Evolutionary conservation across 495 filamentous ascomycete species (phyloP).

Genomic region (Massariosphaeria phaeospora): DNA sequence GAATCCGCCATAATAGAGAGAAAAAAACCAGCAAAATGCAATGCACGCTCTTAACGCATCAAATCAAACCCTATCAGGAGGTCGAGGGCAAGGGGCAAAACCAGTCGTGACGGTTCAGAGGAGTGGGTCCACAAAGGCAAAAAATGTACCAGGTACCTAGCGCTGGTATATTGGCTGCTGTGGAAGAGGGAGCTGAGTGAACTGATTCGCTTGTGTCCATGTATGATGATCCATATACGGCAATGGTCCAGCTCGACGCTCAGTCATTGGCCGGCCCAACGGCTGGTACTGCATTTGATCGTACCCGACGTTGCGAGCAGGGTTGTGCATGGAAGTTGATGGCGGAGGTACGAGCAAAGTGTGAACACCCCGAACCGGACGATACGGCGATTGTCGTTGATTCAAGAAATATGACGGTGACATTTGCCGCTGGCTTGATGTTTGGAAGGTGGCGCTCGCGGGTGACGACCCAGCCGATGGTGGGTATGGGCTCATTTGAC

Average conservation of each 20-base stretch:
- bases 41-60: conserved; percentile 33
- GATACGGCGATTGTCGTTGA: conserved; percentile 79
- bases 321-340: conserved; percentile 70
- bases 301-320: conserved; percentile 54
- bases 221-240: conserved; percentile 55
- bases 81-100: background rate
- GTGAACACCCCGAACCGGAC: conserved; percentile 80
- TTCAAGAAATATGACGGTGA: conserved; percentile 60
- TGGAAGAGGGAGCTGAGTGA: conserved; percentile 25
- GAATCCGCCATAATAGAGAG: background rate
- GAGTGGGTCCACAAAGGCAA: background rate
- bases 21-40: conserved; percentile 22
- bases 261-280: conserved; percentile 66
- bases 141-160: background rate
- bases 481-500: conserved; percentile 40
- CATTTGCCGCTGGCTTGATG: conserved; percentile 48
- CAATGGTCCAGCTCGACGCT: conserved; percentile 74
- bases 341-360: conserved; percentile 86
- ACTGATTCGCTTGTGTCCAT: conserved; percentile 23
- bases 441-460: conserved; percentile 24
- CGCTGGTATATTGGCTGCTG: conserved; percentile 26
- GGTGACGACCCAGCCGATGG: conserved; percentile 40
- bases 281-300: conserved; percentile 97
- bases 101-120: background rate
- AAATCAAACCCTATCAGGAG: conserved; percentile 10